Evolutionary conservation across 108 stramenopile species (phyloP).

Genomic region (Schizochytrium sp.): DNA sequence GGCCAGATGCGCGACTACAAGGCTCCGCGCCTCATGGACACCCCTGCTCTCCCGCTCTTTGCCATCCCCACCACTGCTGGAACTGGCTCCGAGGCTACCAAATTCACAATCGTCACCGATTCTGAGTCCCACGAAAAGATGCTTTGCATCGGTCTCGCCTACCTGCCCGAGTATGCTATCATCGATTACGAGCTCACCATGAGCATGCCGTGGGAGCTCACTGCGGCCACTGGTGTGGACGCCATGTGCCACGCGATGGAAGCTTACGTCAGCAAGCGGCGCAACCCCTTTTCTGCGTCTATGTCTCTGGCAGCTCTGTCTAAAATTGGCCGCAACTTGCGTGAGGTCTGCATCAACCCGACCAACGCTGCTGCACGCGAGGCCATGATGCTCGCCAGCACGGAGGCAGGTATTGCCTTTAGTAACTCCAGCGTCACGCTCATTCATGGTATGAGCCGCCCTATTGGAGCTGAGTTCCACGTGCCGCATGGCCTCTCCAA

Average conservation of each 20-base stretch:
- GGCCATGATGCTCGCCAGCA: conserved; percentile 76
- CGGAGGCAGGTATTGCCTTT: conserved; percentile 79
- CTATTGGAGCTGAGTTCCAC: conserved; percentile 65
- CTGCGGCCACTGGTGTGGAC: conserved; percentile 76
- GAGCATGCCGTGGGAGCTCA: conserved; percentile 69
- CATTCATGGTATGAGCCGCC: conserved; percentile 78
- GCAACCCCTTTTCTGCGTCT: conserved; percentile 75
- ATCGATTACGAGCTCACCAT: conserved; percentile 76
- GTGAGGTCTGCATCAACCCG: conserved; percentile 69
- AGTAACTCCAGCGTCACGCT: conserved; percentile 79
- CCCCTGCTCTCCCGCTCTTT: conserved; percentile 73
- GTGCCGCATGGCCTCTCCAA: conserved; percentile 57
- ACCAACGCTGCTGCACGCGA: conserved; percentile 74
- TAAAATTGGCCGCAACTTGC: conserved; percentile 70
- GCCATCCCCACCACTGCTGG: conserved; percentile 80
- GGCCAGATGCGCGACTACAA: conserved; percentile 56
- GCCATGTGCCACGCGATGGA: conserved; percentile 79
- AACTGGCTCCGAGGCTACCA: conserved; percentile 79
- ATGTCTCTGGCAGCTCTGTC: conserved; percentile 74
- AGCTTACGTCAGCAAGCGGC: conserved; percentile 74
- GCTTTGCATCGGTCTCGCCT: conserved; percentile 72
- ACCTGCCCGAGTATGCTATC: conserved; percentile 76
- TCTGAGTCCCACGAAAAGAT: conserved; percentile 75
- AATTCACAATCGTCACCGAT: conserved; percentile 79
- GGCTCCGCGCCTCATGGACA: conserved; percentile 54